These are phyloP conservation scores for Testicularia cyperi DNA, from an alignment of 1,284 basidiomycete species.

Conservation along the genomic window DNA sequence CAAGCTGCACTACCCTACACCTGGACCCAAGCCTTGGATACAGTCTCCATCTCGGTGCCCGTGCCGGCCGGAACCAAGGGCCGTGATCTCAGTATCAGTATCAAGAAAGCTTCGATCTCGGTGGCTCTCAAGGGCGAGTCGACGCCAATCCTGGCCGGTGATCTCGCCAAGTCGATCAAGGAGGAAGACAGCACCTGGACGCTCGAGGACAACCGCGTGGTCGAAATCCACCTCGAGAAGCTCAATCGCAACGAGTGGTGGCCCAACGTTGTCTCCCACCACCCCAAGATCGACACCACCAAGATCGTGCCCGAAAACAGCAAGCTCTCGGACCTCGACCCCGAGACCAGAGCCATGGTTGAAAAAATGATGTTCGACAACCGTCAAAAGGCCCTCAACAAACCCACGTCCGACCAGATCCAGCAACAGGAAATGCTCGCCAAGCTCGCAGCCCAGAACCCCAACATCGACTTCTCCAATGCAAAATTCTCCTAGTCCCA, in stretches of 20 bases:
- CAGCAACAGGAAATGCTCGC: conserved; percentile 49
- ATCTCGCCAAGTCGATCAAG: conserved; percentile 89
- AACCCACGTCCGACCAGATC: conserved; percentile 64
- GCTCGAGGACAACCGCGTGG: conserved; percentile 75
- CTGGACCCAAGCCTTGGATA: conserved; percentile 87
- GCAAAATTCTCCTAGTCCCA: conserved; percentile 19
- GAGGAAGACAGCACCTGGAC: conserved; percentile 98
- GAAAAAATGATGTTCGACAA: conserved; percentile 99
- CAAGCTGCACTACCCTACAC: conserved; percentile 86
- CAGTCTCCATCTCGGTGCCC: conserved; percentile 79
- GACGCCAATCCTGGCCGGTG: conserved; percentile 75
- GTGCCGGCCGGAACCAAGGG: conserved; percentile 84
- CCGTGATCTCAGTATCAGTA: conserved; percentile 73
- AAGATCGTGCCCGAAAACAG: conserved; percentile 96
- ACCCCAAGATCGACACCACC: conserved; percentile 93
- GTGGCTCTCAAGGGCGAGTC: conserved; percentile 80
- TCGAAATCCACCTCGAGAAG: conserved; percentile 84
- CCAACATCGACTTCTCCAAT: conserved; percentile 38
- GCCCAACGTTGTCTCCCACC: conserved; percentile 91
- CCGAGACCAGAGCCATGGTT: conserved; percentile 93
- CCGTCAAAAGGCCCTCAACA: conserved; percentile 95
- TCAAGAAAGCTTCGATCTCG: conserved; percentile 79
- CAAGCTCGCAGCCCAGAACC: conserved; percentile 31
- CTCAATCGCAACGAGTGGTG: conserved; percentile 88
- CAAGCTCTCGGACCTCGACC: conserved; percentile 92